Base-by-base conservation (phyloP, 768 basidiomycete genomes). In the Rickenella mellea region DNA sequence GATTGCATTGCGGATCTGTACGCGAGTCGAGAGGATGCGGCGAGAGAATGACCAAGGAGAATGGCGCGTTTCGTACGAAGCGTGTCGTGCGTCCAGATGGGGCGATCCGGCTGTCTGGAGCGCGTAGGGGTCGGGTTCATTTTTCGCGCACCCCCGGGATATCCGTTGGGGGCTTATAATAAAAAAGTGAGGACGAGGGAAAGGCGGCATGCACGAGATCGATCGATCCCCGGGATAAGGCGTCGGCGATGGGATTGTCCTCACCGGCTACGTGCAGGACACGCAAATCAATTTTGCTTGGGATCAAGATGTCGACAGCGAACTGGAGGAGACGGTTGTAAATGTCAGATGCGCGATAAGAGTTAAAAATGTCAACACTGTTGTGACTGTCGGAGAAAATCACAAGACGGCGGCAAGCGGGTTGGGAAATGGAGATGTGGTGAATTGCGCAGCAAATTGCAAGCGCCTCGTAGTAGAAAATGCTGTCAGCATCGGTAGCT, bases 1-100 rank as follows among this genome's bases (percentile, higher is more conserved):
- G 62, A 68, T 21, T 65, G 56, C 14, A 66, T 43, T 5, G 59
- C 56, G 0, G 64, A 65, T 0, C 50, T 40, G 47, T 69, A 70
- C 0, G 54, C 40, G 1, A 19, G 1, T 0, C 14, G 4, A 0
- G 62, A 58, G 3, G 53, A 52, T 0, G 12, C 12, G 14, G 63
- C 57, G 15, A 69, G 44, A 0, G 61, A 44, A 17, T 49, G 20
- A 2, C 62, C 64, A 9, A 67, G 51, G 1, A 61, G 58, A 48
- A 64, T 51, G 2, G 58, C 48, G 7, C 60, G 54, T 44, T 62
- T 44, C 61, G 1, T 55, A 8, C 2, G 70, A 54, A 70, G 54
- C 6, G 50, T 47, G 24, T 69, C 60, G 0, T 35, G 15, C 0
- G 63, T 43, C 69, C 70, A 71, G 24, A 62, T 52, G 22, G 39